Conservation (phyloP, 192 early-diverging fungal genomes). For the Coemansia sp. region DNA sequence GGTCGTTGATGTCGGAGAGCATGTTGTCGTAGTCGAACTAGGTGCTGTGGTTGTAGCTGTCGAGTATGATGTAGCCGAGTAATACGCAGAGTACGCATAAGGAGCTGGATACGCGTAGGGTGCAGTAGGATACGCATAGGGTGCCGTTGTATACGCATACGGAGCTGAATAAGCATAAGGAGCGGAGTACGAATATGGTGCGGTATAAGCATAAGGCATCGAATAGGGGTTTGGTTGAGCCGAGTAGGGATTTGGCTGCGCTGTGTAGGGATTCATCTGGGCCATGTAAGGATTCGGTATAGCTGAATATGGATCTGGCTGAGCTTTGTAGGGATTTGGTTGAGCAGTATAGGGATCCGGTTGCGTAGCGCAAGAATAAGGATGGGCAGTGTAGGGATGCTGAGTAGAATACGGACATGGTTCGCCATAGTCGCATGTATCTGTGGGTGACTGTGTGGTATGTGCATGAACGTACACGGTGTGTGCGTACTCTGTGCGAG, state of each 20-base stretch:
- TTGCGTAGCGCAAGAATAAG: not conserved
- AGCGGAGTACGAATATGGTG: not conserved
- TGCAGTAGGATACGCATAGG: not conserved
- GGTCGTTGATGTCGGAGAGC: not conserved
- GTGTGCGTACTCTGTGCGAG: not conserved
- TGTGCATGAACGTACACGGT: not conserved
- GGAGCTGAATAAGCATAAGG: not conserved
- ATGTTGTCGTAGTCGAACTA: not conserved
- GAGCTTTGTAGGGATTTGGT: not conserved
- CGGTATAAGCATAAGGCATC: not conserved
- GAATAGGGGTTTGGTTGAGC: not conserved
- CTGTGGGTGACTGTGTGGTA: not conserved
- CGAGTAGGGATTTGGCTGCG: not conserved
- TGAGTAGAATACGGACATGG: not conserved
- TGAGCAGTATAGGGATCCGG: not conserved
- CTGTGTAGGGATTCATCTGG: not conserved
- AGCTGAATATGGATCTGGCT: not conserved
- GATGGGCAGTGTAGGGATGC: not conserved
- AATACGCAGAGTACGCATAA: not conserved
- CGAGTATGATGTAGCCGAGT: not conserved
- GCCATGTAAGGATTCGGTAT: not conserved
- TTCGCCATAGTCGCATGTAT: not conserved
- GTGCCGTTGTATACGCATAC: not conserved
- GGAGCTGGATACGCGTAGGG: not conserved
- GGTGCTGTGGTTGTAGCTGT: not conserved